A percentile compares a stretch with the other conserved stretches of the same genome.
phyloP scores from a whole-genome alignment of 352 stramenopile species.

The Pseudoperonospora humuli region DNA sequence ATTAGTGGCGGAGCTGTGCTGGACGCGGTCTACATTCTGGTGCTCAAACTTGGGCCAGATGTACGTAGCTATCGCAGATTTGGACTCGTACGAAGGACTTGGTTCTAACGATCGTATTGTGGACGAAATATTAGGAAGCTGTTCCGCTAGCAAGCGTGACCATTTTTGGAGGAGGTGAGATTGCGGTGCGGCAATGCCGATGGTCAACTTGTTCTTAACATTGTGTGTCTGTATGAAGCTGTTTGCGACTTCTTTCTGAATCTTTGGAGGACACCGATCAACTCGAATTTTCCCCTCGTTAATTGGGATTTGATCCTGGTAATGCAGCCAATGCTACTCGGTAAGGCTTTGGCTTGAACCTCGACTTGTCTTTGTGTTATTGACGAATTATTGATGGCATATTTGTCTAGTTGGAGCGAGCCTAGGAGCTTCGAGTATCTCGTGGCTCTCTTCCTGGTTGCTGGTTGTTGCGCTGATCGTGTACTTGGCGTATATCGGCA shows the following conservation, averaged over 20 bases:
- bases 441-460: slow-evolving; percentile 75
- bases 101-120: slow-evolving; percentile 1
- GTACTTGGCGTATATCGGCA: slow-evolving; percentile 72
- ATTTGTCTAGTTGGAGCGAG: slow-evolving; percentile 24
- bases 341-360: slow-evolving; percentile 9
- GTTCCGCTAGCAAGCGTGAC: slow-evolving; percentile 89
- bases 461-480: slow-evolving; percentile 76
- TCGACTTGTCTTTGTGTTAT: background rate
- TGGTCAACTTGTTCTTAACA: background rate
- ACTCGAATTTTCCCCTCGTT: slow-evolving; percentile 63
- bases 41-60: slow-evolving; percentile 84
- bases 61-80: slow-evolving; percentile 9
- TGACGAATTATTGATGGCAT: background rate
- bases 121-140: slow-evolving; percentile 33
- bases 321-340: slow-evolving; percentile 85
- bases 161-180: slow-evolving; percentile 76
- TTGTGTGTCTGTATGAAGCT: slow-evolving; percentile 11
- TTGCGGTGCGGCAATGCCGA: background rate
- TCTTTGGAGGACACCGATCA: slow-evolving; percentile 26
- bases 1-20: slow-evolving; percentile 86
- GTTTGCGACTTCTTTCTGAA: slow-evolving; percentile 26
- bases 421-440: slow-evolving; percentile 82
- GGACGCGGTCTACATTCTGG: slow-evolving; percentile 89
- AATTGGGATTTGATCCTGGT: slow-evolving; percentile 93
- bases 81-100: background rate